Evolutionary conservation across 495 filamentous ascomycete species (phyloP).

Genomic region (Aspergillus incahuasiensis): DNA sequence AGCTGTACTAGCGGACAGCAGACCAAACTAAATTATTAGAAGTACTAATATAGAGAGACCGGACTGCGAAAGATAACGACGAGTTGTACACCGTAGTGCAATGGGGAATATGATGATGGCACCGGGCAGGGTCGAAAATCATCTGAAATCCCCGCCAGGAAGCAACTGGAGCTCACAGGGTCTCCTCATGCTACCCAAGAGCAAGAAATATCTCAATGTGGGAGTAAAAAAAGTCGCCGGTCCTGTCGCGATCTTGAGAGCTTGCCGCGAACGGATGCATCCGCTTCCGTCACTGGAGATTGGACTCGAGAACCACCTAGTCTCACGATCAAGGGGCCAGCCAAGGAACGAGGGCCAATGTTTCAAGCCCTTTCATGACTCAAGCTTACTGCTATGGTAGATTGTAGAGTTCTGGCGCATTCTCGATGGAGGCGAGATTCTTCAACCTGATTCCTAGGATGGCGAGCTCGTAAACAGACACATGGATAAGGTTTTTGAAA

Average conservation of each 20-base stretch:
- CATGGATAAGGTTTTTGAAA: no score
- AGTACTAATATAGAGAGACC: no score
- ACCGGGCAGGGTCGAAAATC: no score
- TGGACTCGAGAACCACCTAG: background rate
- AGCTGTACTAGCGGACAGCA: no score
- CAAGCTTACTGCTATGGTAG: background rate
- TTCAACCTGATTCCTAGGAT: no score
- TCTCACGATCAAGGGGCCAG: background rate
- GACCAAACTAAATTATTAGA: no score
- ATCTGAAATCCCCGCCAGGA: constrained; percentile 1
- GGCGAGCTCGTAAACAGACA: no score
- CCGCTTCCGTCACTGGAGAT: constrained; percentile 15
- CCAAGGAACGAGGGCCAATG: background rate
- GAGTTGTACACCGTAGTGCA: no score
- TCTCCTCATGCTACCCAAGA: background rate
- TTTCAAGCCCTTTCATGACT: background rate
- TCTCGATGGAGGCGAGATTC: no score
- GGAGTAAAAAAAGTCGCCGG: constrained; percentile 3
- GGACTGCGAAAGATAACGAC: no score
- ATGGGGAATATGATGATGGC: no score
- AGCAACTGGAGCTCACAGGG: background rate
- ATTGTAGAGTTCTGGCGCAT: no score
- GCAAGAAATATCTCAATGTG: background rate
- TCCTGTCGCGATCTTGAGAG: constrained; percentile 2
- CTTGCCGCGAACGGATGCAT: constrained; percentile 18